A percentile compares a stretch with the other conserved stretches of the same genome.
Evolutionary conservation across 2,329 filamentous ascomycete species (phyloP).

Genomic region (Clarireedia hainanense): DNA sequence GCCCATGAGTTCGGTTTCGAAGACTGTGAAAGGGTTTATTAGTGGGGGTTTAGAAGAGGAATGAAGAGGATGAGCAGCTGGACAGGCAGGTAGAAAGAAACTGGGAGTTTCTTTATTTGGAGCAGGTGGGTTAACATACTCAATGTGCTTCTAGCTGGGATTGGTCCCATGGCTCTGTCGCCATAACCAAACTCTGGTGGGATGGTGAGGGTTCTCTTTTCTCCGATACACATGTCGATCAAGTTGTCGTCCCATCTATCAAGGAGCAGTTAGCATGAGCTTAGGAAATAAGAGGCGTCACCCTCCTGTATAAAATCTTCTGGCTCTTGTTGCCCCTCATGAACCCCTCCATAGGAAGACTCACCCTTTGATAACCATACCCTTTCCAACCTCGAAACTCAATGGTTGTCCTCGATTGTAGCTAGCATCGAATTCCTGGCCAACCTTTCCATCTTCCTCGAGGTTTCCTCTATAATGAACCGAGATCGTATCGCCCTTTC

Average conservation of each 20-base stretch:
- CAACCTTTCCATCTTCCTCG: slow-evolving; percentile 43
- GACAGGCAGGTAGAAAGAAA: too few species aligned
- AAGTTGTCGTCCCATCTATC: slow-evolving; percentile 82
- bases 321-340: neutral
- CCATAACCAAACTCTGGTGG: slow-evolving; percentile 85
- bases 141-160: slow-evolving; percentile 73
- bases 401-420: slow-evolving; percentile 74
- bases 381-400: slow-evolving; percentile 68
- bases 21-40: slow-evolving; percentile 43
- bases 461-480: slow-evolving; percentile 89
- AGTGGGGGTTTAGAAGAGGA: neutral
- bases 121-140: slow-evolving; percentile 39
- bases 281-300: neutral
- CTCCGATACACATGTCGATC: slow-evolving; percentile 89
- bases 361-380: slow-evolving; percentile 83
- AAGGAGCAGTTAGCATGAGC: neutral
- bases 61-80: neutral
- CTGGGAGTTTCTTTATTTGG: neutral
- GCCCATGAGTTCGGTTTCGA: slow-evolving; percentile 82
- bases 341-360: slow-evolving; percentile 26
- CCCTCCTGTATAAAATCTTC: neutral
- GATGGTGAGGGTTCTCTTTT: slow-evolving; percentile 84
- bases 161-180: slow-evolving; percentile 65
- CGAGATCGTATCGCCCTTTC: slow-evolving; percentile 68
- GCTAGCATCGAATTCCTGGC: slow-evolving; percentile 75